A percentile compares a stretch with the other conserved stretches of the same genome.
Conservation (phyloP, 2,329 filamentous ascomycete genomes). For the Blastomyces gilchristii region DNA sequence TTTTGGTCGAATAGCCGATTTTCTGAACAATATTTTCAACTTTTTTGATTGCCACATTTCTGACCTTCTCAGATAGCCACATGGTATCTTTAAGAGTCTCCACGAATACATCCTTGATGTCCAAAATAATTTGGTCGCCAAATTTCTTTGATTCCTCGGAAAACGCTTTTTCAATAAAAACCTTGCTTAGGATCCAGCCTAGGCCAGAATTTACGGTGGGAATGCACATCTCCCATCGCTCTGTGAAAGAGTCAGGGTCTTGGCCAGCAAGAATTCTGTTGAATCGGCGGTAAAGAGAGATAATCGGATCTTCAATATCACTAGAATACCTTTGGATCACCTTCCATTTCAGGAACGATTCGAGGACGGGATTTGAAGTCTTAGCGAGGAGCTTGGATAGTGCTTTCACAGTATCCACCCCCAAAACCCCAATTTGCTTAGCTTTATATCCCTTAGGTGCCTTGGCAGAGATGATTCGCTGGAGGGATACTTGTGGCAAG, state of each 20-base stretch:
- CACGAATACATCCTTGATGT: constrained; percentile 58
- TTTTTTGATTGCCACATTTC: constrained; percentile 52
- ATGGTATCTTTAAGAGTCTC: constrained; percentile 48
- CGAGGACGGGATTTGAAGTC: constrained; percentile 46
- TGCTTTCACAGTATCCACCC: constrained; percentile 51
- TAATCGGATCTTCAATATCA: constrained; percentile 48
- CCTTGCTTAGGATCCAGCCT: constrained; percentile 59
- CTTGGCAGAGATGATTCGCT: constrained; percentile 43
- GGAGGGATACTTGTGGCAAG: constrained; percentile 47
- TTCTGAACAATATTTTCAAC: constrained; percentile 58
- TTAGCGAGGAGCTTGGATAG: constrained; percentile 47
- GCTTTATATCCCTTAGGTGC: constrained; percentile 43
- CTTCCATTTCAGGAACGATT: constrained; percentile 57
- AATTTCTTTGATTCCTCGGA: constrained; percentile 55
- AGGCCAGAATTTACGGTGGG: constrained; percentile 47
- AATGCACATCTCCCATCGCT: constrained; percentile 59
- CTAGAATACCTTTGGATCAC: constrained; percentile 44
- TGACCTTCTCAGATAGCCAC: constrained; percentile 57
- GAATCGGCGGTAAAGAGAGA: constrained; percentile 52
- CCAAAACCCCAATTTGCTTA: constrained; percentile 48
- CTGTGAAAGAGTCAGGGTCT: constrained; percentile 51
- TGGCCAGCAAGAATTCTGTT: constrained; percentile 51
- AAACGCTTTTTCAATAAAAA: constrained; percentile 60
- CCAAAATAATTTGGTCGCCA: constrained; percentile 58
- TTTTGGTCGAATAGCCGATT: constrained; percentile 56